Evolutionary conservation across 1,139 yeast species (phyloP).

Genomic region (Suhomyces atakaporum): DNA sequence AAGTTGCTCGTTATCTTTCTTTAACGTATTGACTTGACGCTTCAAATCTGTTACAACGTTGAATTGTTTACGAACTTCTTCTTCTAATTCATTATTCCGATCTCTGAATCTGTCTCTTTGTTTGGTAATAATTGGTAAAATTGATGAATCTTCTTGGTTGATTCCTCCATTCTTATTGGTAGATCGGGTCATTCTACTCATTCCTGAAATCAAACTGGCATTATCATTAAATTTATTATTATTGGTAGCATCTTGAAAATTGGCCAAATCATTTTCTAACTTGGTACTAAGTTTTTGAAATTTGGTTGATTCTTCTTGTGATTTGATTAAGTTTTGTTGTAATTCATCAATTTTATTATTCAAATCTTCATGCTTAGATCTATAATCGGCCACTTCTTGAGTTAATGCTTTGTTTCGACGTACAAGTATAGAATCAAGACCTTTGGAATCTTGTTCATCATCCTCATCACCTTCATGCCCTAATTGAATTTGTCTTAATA

Average conservation of each 20-base stretch:
- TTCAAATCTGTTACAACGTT: conserved; percentile 58
- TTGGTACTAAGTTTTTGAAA: conserved; percentile 52
- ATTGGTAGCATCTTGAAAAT: conserved; percentile 47
- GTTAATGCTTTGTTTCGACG: conserved; percentile 63
- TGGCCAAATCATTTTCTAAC: conserved; percentile 70
- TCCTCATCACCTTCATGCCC: conserved; percentile 41
- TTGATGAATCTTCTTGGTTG: conserved; percentile 48
- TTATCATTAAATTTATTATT: conserved; percentile 55
- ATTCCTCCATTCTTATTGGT: conserved; percentile 19
- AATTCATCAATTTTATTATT: conserved; percentile 39
- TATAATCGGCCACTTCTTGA: conserved; percentile 57
- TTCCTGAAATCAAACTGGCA: conserved; percentile 67
- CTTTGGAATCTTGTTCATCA: conserved; percentile 15
- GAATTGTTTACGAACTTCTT: conserved; percentile 66
- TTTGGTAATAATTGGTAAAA: conserved; percentile 86
- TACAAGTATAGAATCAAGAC: conserved; percentile 52
- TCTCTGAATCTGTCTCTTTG: conserved; percentile 91
- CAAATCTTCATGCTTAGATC: conserved; percentile 53
- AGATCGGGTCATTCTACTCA: conserved; percentile 44
- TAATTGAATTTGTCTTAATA: conserved; percentile 75
- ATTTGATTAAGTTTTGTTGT: conserved; percentile 37
- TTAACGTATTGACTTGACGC: conserved; percentile 63
- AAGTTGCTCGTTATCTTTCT: conserved; percentile 73
- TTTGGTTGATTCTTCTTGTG: conserved; percentile 36
- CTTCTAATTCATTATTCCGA: conserved; percentile 79